Conservation (phyloP, 2,329 filamentous ascomycete genomes). For the Aureobasidium sp. region DNA sequence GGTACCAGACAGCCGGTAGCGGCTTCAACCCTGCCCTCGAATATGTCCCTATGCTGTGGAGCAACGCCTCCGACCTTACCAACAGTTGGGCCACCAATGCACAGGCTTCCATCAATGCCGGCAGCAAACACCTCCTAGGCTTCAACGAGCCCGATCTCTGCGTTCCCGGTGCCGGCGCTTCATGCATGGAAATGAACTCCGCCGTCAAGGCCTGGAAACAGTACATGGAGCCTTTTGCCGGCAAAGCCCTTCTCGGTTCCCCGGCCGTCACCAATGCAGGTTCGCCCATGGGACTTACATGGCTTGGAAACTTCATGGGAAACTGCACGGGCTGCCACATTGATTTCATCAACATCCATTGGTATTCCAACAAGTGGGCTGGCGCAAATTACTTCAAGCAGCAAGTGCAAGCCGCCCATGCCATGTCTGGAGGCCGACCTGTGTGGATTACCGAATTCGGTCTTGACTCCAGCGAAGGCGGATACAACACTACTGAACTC, state of each 20-base stretch:
- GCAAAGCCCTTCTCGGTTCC: slow-evolving; percentile 41
- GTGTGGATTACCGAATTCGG: slow-evolving; percentile 52
- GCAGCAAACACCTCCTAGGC: slow-evolving; percentile 45
- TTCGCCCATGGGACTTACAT: slow-evolving; percentile 38
- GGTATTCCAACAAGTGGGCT: slow-evolving; percentile 39
- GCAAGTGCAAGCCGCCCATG: slow-evolving; percentile 30
- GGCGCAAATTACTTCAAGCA: slow-evolving; percentile 28
- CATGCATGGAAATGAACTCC: slow-evolving; percentile 41
- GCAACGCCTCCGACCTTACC: slow-evolving; percentile 15
- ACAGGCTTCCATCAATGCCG: slow-evolving; percentile 16
- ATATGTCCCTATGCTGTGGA: slow-evolving; percentile 21
- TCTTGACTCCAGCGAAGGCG: slow-evolving; percentile 26
- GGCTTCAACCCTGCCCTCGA: slow-evolving; percentile 18
- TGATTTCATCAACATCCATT: slow-evolving; percentile 54
- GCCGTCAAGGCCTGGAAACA: slow-evolving; percentile 45
- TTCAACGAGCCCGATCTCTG: slow-evolving; percentile 61
- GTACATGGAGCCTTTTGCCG: slow-evolving; percentile 46
- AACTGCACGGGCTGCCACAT: slow-evolving; percentile 45
- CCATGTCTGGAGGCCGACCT: slow-evolving; percentile 15
- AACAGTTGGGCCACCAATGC: slow-evolving; percentile 17
- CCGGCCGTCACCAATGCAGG: slow-evolving; percentile 54
- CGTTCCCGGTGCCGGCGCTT: slow-evolving; percentile 37
- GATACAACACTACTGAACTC: slow-evolving; percentile 29
- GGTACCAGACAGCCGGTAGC: slow-evolving; percentile 28
- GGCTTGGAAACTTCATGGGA: slow-evolving; percentile 43